Evolutionary conservation across 305 asterid genomes (phyloP).

Genomic region (Fraxinus ornus): DNA sequence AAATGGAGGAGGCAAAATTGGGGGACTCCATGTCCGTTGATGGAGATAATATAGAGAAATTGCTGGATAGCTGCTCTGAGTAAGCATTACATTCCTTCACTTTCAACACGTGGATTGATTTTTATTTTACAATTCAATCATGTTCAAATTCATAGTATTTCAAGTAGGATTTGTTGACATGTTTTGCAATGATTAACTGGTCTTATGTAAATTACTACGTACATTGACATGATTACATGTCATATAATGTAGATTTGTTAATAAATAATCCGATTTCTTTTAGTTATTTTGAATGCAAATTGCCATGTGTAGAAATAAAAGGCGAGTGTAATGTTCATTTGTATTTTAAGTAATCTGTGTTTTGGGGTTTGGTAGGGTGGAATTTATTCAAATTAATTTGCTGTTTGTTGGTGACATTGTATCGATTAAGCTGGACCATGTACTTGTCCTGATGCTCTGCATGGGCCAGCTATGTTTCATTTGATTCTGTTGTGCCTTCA

Average conservation of each 20-base stretch:
- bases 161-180: background rate
- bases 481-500: background rate
- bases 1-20: slow-evolving; percentile 75
- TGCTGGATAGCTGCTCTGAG: slow-evolving; percentile 81
- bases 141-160: background rate
- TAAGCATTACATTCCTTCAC: slow-evolving; percentile 22
- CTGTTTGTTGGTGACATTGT: background rate
- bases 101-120: background rate
- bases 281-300: background rate
- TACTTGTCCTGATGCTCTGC: background rate
- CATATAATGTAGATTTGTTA: background rate
- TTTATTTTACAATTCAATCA: background rate
- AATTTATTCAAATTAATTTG: background rate
- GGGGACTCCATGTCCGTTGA: slow-evolving; percentile 47
- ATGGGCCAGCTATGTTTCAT: background rate
- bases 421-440: background rate
- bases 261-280: background rate
- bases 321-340: background rate
- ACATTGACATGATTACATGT: slow-evolving; percentile 3
- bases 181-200: background rate
- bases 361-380: background rate
- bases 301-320: background rate
- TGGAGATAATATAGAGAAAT: slow-evolving; percentile 64
- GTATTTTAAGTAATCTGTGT: background rate
- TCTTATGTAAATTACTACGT: background rate